phyloP scores from a whole-genome alignment of 768 basidiomycete species.

The Cyclocybe cylindracea region DNA sequence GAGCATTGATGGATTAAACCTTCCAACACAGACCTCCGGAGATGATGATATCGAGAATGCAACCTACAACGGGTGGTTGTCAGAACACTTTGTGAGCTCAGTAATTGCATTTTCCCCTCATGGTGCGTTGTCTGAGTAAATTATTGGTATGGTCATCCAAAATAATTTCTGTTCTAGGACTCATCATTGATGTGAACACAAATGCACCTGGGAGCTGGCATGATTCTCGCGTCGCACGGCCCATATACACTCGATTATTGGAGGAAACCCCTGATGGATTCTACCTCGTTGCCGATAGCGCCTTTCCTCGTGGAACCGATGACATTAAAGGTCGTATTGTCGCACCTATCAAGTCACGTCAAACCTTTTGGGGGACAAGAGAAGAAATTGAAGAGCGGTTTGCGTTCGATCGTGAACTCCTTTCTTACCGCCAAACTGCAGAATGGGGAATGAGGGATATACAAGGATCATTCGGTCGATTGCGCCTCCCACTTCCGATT shows the following conservation, averaged over 20 bases:
- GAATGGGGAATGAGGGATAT: slow-evolving; percentile 47
- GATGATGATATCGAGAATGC: slow-evolving; percentile 46
- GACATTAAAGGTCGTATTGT: slow-evolving; percentile 33
- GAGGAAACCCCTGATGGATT: slow-evolving; percentile 38
- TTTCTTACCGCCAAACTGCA: slow-evolving; percentile 42
- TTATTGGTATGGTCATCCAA: not conserved
- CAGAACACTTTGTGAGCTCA: slow-evolving; percentile 38
- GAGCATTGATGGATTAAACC: slow-evolving; percentile 41
- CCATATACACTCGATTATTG: slow-evolving; percentile 36
- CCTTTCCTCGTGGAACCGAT: slow-evolving; percentile 39
- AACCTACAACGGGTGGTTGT: slow-evolving; percentile 46
- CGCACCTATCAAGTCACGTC: slow-evolving; percentile 38
- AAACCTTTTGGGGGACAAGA: slow-evolving; percentile 14
- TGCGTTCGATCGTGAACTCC: slow-evolving; percentile 33
- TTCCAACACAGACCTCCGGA: slow-evolving; percentile 34
- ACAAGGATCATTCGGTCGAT: slow-evolving; percentile 41
- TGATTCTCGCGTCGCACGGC: slow-evolving; percentile 40
- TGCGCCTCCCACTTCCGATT: slow-evolving; percentile 38
- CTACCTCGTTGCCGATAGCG: slow-evolving; percentile 46
- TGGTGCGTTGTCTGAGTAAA: slow-evolving; percentile 20
- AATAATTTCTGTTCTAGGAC: slow-evolving; percentile 28
- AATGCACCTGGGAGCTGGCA: slow-evolving; percentile 54
- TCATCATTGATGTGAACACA: slow-evolving; percentile 31
- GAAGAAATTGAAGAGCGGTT: slow-evolving; percentile 21
- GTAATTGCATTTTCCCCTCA: slow-evolving; percentile 37